Evolutionary conservation across 129 eudicot species (phyloP).

Genomic region (Gnaphalium uliginosum): DNA sequence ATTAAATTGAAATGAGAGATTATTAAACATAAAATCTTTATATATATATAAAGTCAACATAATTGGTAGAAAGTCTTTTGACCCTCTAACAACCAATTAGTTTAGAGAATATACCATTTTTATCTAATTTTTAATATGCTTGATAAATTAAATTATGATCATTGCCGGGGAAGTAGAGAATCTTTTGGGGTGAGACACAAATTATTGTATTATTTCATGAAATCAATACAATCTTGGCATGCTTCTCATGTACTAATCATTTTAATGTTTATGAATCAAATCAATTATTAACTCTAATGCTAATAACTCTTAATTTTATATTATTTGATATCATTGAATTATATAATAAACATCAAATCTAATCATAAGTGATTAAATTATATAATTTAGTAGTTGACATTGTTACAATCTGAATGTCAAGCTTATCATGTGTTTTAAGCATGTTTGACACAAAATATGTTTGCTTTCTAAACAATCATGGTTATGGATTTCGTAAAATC

Average conservation of each 20-base stretch:
- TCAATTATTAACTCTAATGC: background rate
- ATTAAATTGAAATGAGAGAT: too few relatives aligned
- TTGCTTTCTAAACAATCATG: background rate
- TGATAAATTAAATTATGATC: background rate
- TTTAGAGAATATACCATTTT: too few relatives aligned
- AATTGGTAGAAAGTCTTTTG: too few relatives aligned
- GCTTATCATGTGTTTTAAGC: background rate
- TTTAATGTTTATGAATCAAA: background rate
- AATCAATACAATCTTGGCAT: background rate
- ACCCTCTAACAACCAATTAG: too few relatives aligned
- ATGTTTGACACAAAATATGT: background rate
- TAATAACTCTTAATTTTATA: too few relatives aligned
- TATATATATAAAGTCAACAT: too few relatives aligned
- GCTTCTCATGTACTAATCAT: background rate
- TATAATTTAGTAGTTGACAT: background rate
- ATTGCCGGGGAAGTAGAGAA: background rate
- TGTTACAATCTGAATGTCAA: background rate
- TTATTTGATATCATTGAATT: background rate
- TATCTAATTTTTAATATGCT: too few relatives aligned
- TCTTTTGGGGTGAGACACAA: background rate
- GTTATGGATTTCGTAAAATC: background rate
- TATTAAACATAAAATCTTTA: too few relatives aligned
- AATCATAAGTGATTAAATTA: background rate
- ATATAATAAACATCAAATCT: too few relatives aligned
- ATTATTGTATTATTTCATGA: background rate